These are phyloP conservation scores for Basidiobolus meristosporus DNA, from an alignment of 371 early-diverging fungal species.

Conservation along the genomic window DNA sequence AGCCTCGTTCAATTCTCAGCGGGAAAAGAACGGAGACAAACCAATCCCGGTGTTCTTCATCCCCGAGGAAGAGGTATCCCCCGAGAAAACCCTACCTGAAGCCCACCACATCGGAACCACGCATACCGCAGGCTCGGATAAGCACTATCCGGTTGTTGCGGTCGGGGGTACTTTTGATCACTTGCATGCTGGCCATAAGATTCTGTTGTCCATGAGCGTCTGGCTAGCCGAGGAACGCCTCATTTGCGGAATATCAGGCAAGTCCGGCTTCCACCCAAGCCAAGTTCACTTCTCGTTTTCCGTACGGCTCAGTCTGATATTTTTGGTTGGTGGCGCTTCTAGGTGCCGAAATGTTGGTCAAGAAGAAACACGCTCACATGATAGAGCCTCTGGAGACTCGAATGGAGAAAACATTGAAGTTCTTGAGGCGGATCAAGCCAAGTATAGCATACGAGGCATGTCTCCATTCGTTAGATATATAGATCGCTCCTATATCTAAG, in stretches of 20 bases:
- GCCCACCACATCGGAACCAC: no score
- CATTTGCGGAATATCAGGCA: conserved; percentile 62
- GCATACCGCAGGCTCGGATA: no score
- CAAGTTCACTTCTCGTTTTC: conserved; percentile 1
- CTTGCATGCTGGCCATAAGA: conserved; percentile 86
- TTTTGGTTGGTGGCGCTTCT: conserved; percentile 1
- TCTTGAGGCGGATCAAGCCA: conserved; percentile 30
- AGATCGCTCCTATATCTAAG: no score
- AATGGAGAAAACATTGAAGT: conserved; percentile 26
- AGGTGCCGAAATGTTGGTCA: conserved; percentile 41
- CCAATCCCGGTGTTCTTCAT: no score
- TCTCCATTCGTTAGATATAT: no score
- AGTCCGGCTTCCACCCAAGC: neutral
- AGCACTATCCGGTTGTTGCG: conserved; percentile 27
- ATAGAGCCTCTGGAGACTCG: conserved; percentile 53
- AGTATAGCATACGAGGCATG: conserved; percentile 21
- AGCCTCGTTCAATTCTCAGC: no score
- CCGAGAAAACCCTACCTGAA: no score
- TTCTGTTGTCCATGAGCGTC: conserved; percentile 68
- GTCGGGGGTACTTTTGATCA: conserved; percentile 97
- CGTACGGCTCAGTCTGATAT: neutral
- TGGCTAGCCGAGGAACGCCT: conserved; percentile 33
- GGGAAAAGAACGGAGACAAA: no score
- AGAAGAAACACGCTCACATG: conserved; percentile 44
- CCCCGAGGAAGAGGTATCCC: no score